phyloP scores from a whole-genome alignment of 495 filamentous ascomycete genomes.

The Thermochaetoides thermophila region DNA sequence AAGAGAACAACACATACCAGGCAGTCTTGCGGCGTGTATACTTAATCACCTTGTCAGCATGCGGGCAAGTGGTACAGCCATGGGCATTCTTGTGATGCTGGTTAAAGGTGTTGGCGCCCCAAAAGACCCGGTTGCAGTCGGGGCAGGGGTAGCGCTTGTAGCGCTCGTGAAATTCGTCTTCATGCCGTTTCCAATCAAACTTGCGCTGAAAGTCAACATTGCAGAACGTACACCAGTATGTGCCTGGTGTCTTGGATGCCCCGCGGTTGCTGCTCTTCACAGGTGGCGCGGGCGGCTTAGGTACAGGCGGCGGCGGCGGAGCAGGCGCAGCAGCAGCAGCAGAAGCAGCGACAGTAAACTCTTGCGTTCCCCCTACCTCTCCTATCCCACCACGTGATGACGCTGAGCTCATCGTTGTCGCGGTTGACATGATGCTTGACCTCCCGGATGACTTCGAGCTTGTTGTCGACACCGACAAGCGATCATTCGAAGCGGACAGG shows the following conservation, averaged over 20 bases:
- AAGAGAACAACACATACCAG: conserved; percentile 8
- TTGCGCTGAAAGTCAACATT: conserved; percentile 36
- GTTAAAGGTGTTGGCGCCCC: conserved; percentile 36
- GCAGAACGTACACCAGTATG: conserved; percentile 39
- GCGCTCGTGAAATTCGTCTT: conserved; percentile 38
- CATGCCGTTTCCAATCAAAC: conserved; percentile 39
- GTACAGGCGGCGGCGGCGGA: conserved; percentile 4
- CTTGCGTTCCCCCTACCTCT: conserved; percentile 4
- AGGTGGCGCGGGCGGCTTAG: conserved; percentile 6
- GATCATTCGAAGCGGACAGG: too few species aligned
- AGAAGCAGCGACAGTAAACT: conserved; percentile 6
- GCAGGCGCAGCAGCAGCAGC: neutral
- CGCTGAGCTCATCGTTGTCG: conserved; percentile 18
- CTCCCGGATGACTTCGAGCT: conserved; percentile 23
- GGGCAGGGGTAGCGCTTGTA: conserved; percentile 36
- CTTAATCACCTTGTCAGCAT: conserved; percentile 30
- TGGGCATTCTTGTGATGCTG: conserved; percentile 38
- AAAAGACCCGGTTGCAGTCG: conserved; percentile 34
- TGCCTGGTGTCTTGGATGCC: conserved; percentile 17
- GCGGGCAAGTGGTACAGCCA: conserved; percentile 34
- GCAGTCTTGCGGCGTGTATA: conserved; percentile 21
- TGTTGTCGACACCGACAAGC: conserved; percentile 22
- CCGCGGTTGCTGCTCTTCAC: conserved; percentile 17
- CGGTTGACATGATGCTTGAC: conserved; percentile 17
- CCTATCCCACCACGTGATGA: conserved; percentile 10